Evolutionary conservation across 495 filamentous ascomycete species (phyloP), one percentile per base, ranked within the genome.

Genomic region (Wilcoxina mikolae): DNA sequence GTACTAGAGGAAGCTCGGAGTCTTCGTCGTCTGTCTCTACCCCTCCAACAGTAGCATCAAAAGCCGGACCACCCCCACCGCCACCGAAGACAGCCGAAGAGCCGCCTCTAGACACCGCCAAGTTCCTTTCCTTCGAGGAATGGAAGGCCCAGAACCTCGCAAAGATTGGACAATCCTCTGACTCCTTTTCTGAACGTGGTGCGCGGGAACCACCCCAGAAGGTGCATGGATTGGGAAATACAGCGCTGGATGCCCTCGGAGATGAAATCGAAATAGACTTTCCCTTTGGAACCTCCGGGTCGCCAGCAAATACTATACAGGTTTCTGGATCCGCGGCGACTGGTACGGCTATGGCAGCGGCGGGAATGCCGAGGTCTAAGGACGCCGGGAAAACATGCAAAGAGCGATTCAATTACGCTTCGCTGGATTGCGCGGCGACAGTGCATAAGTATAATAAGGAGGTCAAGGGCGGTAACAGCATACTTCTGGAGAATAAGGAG

Each of bases 41-140:
- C n/a, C n/a, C n/a, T n/a, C n/a, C n/a, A n/a, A n/a, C n/a, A n/a
- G n/a, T n/a, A 18, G 48, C 54, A 31, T 42, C 59, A n/a, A 56
- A 56, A 28, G 27, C 51, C 17, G 61, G 44, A 18, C 35, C 35
- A 39, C 35, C 35, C 12, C 11, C 43, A 3, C n/a, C 22, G 22
- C 43, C 43, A 15, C 27, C 27, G 23, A 50, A 46, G 5, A 50
- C 33, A 35, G 47, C 68, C 25, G 82, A 86, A 11, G 80, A 84
- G 25, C 84, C 81, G 0, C 78, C 83, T 17, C 76, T 95, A 5
- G 83, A 89, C 60, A 83, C 84, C 33, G 81, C 80, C 26, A 81
- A 86, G 27, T 96, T 98, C 65, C 82, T 98, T 49, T 95, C 91
- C 0, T 98, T 98, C 61, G 91, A 95, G 64, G 90, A 96, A 59